Percentiles rank a stretch among this genome's conserved stretches.
phyloP scores from a whole-genome alignment of 352 stramenopile genomes.

The Phytophthora meadii region DNA sequence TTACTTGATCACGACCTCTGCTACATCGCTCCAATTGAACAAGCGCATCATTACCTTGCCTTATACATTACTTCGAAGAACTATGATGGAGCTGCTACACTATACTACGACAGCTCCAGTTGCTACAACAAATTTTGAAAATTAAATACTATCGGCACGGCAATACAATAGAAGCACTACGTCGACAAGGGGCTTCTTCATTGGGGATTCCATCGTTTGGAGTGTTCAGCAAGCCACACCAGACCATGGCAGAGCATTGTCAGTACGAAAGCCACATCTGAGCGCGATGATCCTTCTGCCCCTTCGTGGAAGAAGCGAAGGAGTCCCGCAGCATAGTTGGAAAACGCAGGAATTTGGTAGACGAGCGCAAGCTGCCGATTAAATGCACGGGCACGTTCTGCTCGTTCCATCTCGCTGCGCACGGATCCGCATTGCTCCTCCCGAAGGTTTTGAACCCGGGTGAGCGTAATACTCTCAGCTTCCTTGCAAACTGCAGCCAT shows the following conservation, averaged over 20 bases:
- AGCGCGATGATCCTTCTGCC: conserved; percentile 70
- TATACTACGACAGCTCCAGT: conserved; percentile 18
- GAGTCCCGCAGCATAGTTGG: conserved; percentile 64
- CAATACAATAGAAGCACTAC: conserved; percentile 26
- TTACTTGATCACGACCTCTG: conserved; percentile 22
- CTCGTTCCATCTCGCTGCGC: conserved; percentile 73
- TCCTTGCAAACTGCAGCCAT: conserved; percentile 58
- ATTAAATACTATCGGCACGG: conserved; percentile 47
- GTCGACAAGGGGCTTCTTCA: conserved; percentile 10
- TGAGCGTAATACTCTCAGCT: conserved; percentile 43
- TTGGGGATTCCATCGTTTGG: conserved; percentile 54
- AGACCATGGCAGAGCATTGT: conserved; percentile 84
- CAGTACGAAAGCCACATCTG: conserved; percentile 80
- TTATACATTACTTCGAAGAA: conserved; percentile 22
- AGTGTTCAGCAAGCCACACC: conserved; percentile 83
- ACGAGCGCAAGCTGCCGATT: conserved; percentile 74
- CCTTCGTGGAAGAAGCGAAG: conserved; percentile 82
- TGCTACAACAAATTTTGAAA: conserved; percentile 21
- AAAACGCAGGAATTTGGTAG: conserved; percentile 84
- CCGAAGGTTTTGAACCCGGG: conserved; percentile 52
- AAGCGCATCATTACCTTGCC: conserved; percentile 14
- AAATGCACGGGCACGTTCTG: conserved; percentile 62
- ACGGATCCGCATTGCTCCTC: conserved; percentile 67
- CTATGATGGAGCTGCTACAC: conserved; percentile 13
- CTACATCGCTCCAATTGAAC: conserved; percentile 6